Conservation (phyloP, 495 filamentous ascomycete genomes). For the Tuber aestivum region DNA sequence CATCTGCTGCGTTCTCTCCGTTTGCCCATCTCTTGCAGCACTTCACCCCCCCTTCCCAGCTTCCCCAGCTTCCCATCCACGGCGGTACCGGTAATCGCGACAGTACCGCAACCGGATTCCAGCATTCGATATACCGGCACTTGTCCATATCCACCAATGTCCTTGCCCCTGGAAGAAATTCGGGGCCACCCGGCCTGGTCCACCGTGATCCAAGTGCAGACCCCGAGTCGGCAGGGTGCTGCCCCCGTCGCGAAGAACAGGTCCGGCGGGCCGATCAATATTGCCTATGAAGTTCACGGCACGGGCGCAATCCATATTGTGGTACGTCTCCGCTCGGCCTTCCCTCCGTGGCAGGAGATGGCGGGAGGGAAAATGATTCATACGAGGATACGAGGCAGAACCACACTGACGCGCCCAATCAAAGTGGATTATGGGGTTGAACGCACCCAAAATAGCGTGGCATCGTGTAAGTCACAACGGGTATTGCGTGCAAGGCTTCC, state of each 20-base stretch:
- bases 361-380: not conserved
- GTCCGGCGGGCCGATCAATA: conserved; percentile 39
- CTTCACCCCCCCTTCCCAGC: not conserved
- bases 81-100: not conserved
- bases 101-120: not conserved
- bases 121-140: not conserved
- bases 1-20: not conserved
- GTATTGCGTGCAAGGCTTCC: not conserved
- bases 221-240: conserved; percentile 33
- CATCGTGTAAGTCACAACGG: conserved; percentile 44
- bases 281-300: conserved; percentile 63
- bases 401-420: conserved; percentile 36
- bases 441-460: conserved; percentile 52
- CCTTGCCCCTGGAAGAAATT: conserved; percentile 39
- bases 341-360: conserved; percentile 9
- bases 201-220: conserved; percentile 27
- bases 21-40: not conserved
- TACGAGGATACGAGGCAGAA: conserved; percentile 5
- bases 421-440: conserved; percentile 63
- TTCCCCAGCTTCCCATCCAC: not conserved
- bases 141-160: not conserved
- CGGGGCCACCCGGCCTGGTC: conserved; percentile 35
- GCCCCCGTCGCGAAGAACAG: conserved; percentile 38
- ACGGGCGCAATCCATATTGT: conserved; percentile 62
- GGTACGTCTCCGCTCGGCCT: conserved; percentile 50